Percentiles rank a stretch among this genome's conserved stretches.
Conservation (phyloP, 2,329 filamentous ascomycete species). For the Elsinoe perseae region DNA sequence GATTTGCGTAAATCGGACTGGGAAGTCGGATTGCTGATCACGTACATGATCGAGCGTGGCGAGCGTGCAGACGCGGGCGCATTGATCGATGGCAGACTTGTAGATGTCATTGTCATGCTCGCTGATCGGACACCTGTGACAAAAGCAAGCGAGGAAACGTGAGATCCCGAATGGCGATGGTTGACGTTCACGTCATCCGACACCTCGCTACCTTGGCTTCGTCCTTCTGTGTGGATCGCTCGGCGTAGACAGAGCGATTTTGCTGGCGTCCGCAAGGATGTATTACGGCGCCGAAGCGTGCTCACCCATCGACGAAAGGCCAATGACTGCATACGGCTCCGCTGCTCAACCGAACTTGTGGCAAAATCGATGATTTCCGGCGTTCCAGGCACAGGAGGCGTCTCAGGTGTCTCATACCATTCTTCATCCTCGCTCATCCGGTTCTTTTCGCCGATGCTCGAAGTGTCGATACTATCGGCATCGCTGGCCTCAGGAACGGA, state of each 20-base stretch:
- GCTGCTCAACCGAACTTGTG: background rate
- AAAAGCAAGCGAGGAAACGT: slow-evolving; percentile 68
- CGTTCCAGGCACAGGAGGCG: background rate
- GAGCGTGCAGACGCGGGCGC: slow-evolving; percentile 44
- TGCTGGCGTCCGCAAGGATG: slow-evolving; percentile 32
- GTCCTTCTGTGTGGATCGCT: slow-evolving; percentile 12
- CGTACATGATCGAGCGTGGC: slow-evolving; percentile 51
- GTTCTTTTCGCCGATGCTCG: background rate
- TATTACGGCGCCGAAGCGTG: slow-evolving; percentile 54
- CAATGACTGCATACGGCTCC: background rate
- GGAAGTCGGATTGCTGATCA: slow-evolving; percentile 51
- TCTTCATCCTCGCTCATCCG: background rate
- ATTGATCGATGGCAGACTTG: slow-evolving; percentile 59
- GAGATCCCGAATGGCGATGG: slow-evolving; percentile 46
- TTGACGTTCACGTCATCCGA: background rate
- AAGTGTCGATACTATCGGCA: background rate
- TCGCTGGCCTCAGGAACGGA: background rate
- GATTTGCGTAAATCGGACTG: slow-evolving; percentile 59
- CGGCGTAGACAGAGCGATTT: slow-evolving; percentile 28
- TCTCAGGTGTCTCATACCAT: background rate
- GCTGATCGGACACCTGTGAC: slow-evolving; percentile 75
- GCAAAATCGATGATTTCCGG: slow-evolving; percentile 12
- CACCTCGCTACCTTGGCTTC: background rate
- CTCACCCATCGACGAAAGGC: slow-evolving; percentile 69
- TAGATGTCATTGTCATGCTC: slow-evolving; percentile 66